Base-by-base conservation (phyloP, 192 early-diverging fungal species). In the Globomyces pollinis-pini region DNA sequence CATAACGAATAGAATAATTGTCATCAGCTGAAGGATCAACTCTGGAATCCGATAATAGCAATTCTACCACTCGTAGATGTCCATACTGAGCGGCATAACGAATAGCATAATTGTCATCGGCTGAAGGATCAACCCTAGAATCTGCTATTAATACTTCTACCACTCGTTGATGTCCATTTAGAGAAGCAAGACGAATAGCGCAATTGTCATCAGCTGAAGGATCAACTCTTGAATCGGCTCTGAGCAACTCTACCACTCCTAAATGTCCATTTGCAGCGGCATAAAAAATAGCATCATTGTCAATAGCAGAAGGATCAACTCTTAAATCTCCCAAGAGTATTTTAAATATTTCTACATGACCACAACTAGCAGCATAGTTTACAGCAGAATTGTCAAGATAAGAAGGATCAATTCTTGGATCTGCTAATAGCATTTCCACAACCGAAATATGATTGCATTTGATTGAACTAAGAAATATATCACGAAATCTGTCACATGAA, bases 41-140 rank as follows among this genome's bases (percentile, higher is more conserved):
- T 20, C 60, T 34, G 11, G 29, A 7, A 30, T 66, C 65, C 12
- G 33, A 28, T 26, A 66, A 18, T 21, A 66, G 38, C 35, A 66
- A 21, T 34, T 34, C 15, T 13, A 66, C 60, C 5, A 63, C 35
- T 18, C 55, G 32, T 2, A 16, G 11, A 31, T 63, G 56, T 29
- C 60, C 51, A 13, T 53, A n/a, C 42, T 63, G 33, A 28, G 11
- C 29, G 7, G 64, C 64, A 18, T 32, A 34, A 42, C 50, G 23
- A 33, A 65, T 12, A 18, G 60, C 64, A 26, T 26, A 47, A 47
- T 47, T 47, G 23, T 47, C 9, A 18, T 49, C 20, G 2, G 26
- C 28, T 39, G 53, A 16, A 12, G 45, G 45, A 20, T 49, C 23
- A 5, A 49, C 23, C 28, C 45, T 49, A 28, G 45, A 24, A 29